Conservation (phyloP, 2,329 filamentous ascomycete genomes). For the Lasiodiplodia theobromae region DNA sequence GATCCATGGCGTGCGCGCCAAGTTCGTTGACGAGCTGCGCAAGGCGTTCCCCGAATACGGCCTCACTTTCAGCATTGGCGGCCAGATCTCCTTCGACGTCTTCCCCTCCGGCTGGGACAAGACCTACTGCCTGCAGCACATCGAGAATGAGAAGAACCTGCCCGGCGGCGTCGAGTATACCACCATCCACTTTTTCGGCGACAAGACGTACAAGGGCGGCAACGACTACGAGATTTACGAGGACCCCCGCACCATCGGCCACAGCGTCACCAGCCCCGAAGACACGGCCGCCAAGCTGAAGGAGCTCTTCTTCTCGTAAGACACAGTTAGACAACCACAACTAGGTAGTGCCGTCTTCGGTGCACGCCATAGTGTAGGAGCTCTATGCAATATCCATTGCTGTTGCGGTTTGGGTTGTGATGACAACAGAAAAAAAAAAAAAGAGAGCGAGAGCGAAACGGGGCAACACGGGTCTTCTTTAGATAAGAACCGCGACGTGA, state of each 20-base stretch:
- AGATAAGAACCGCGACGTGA: too few relatives aligned
- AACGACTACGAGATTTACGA: conserved; percentile 96
- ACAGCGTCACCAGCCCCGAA: conserved; percentile 80
- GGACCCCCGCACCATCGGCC: conserved; percentile 82
- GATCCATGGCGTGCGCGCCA: conserved; percentile 75
- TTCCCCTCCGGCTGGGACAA: conserved; percentile 99
- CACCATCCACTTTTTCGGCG: conserved; percentile 96
- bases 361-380: too few relatives aligned
- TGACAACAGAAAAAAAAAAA: too few relatives aligned
- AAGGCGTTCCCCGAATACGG: conserved; percentile 84
- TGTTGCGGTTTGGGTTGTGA: too few relatives aligned
- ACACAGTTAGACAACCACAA: too few relatives aligned
- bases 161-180: conserved; percentile 78
- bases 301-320: conserved; percentile 69
- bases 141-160: conserved; percentile 76
- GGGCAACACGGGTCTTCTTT: too few relatives aligned
- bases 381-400: too few relatives aligned
- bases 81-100: conserved; percentile 97
- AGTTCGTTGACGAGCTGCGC: conserved; percentile 77
- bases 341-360: too few relatives aligned
- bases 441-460: too few relatives aligned
- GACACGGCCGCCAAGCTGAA: conserved; percentile 83
- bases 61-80: conserved; percentile 93
- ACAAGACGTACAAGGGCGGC: conserved; percentile 89
- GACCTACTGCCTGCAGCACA: conserved; percentile 90